phyloP scores from a whole-genome alignment of 2,329 filamentous ascomycete genomes.

The Cytospora piceae region DNA sequence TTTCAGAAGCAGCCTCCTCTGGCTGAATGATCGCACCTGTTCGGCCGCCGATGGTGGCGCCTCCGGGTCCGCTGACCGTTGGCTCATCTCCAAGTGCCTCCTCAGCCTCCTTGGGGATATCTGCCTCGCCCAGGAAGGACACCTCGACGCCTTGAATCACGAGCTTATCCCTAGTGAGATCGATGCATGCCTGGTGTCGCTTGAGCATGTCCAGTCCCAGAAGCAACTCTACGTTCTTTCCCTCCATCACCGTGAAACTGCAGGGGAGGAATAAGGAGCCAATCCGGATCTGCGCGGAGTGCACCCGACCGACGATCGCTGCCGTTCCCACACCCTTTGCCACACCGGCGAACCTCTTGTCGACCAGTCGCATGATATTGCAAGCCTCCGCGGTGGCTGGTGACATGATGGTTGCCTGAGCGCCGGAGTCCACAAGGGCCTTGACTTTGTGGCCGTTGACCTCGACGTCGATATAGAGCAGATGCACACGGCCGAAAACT shows the following conservation, averaged over 20 bases:
- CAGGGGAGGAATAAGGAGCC: constrained; percentile 85
- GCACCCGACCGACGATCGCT: constrained; percentile 90
- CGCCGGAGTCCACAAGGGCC: constrained; percentile 95
- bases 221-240: constrained; percentile 91
- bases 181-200: constrained; percentile 90
- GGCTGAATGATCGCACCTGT: constrained; percentile 71
- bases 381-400: constrained; percentile 88
- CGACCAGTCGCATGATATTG: constrained; percentile 94
- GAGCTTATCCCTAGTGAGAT: constrained; percentile 81
- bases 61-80: constrained; percentile 80
- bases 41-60: constrained; percentile 83
- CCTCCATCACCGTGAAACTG: constrained; percentile 99
- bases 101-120: constrained; percentile 86
- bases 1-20: constrained; percentile 26
- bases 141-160: constrained; percentile 89
- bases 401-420: constrained; percentile 98
- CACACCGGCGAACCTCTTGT: constrained; percentile 88
- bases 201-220: constrained; percentile 97
- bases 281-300: constrained; percentile 93
- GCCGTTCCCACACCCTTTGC: constrained; percentile 94
- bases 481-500: constrained; percentile 94
- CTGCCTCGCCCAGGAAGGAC: constrained; percentile 86
- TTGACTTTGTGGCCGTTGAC: constrained; percentile 93
- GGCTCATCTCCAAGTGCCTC: constrained; percentile 77
- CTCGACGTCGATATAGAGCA: constrained; percentile 94